These are phyloP conservation scores for Tolypocladium paradoxum DNA, from an alignment of 2,329 filamentous ascomycete species.

Conservation along the genomic window DNA sequence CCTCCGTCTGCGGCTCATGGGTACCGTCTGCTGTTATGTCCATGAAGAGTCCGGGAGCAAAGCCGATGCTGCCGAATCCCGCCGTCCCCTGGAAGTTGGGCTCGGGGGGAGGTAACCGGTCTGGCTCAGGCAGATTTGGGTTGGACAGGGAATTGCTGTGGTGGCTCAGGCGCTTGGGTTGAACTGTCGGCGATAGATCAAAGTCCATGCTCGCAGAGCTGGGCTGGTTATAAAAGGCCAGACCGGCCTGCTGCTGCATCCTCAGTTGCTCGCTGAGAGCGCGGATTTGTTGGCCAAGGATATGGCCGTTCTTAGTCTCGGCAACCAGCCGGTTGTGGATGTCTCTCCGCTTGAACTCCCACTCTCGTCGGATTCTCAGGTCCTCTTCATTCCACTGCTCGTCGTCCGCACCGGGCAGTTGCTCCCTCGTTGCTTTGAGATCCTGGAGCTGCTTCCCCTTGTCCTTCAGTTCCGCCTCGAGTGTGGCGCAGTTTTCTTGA, in stretches of 20 bases:
- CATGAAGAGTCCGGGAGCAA: constrained; percentile 43
- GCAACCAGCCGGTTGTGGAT: constrained; percentile 38
- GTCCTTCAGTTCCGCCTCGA: constrained; percentile 65
- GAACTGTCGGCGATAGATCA: constrained; percentile 28
- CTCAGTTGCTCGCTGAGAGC: constrained; percentile 36
- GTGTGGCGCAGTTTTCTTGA: constrained; percentile 50
- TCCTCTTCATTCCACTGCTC: constrained; percentile 44
- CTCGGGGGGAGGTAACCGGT: constrained; percentile 25
- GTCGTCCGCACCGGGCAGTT: constrained; percentile 49
- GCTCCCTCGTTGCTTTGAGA: constrained; percentile 60
- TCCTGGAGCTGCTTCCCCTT: constrained; percentile 58
- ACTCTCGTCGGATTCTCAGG: constrained; percentile 41
- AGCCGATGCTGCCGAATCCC: constrained; percentile 42
- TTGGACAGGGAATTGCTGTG: constrained; percentile 37
- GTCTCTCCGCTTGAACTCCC: constrained; percentile 41
- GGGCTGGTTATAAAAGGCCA: constrained; percentile 34
- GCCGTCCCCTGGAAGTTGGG: constrained; percentile 37
- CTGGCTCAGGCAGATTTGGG: constrained; percentile 28
- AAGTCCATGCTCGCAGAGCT: constrained; percentile 36
- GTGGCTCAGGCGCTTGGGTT: constrained; percentile 36
- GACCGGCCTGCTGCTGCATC: constrained; percentile 27
- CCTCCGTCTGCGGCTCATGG: constrained; percentile 42
- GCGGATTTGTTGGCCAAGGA: constrained; percentile 34
- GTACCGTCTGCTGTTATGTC: constrained; percentile 29
- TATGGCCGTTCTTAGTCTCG: constrained; percentile 35